Evolutionary conservation across 257 asterid genomes (phyloP).

Genomic region (Coffea eugenioides): DNA sequence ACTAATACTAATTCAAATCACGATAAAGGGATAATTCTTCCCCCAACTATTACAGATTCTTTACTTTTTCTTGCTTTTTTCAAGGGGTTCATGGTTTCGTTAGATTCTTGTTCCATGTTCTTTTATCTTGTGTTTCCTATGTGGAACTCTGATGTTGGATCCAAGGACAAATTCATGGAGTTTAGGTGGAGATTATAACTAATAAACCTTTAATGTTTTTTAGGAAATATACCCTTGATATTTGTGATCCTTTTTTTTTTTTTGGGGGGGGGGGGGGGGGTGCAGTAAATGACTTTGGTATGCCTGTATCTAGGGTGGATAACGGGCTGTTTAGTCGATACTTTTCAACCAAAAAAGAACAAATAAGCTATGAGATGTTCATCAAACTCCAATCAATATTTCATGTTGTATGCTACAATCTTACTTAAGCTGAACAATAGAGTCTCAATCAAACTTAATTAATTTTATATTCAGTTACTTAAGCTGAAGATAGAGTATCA

Average conservation of each 20-base stretch:
- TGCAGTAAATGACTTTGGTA: background rate
- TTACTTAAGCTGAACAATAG: background rate
- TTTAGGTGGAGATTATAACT: background rate
- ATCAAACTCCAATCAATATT: too few relatives aligned
- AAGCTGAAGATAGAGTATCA: background rate
- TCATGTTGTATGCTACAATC: background rate
- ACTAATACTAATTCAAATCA: background rate
- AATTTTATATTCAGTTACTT: background rate
- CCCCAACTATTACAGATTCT: background rate
- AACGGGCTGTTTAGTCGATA: background rate
- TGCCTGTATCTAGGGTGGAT: background rate
- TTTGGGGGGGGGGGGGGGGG: background rate
- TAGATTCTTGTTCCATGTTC: slow-evolving; percentile 1
- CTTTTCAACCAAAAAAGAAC: too few relatives aligned
- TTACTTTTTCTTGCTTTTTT: background rate
- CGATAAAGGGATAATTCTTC: background rate
- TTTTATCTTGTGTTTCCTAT: background rate
- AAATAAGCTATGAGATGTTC: too few relatives aligned
- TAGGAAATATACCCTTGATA: too few relatives aligned
- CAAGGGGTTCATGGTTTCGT: background rate
- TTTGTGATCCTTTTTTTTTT: too few relatives aligned
- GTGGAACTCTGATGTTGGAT: background rate
- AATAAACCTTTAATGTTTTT: background rate
- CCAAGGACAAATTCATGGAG: background rate
- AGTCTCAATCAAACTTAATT: background rate